Evolutionary conservation across 2,329 filamentous ascomycete species (phyloP).

Genomic region (Aureobasidium sp.): DNA sequence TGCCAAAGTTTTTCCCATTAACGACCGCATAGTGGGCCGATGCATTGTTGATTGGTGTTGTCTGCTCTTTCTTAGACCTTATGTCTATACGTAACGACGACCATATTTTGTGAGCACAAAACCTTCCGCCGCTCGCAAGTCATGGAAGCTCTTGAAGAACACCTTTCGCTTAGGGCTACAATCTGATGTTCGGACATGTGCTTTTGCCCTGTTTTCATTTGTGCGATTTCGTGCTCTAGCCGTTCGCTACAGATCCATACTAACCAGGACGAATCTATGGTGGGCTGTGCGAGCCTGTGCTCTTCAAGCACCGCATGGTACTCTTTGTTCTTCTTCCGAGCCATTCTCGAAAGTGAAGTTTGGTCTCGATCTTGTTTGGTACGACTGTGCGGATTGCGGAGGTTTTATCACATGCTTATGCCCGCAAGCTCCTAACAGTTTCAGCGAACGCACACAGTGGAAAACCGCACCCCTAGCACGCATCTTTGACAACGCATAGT

Average conservation of each 20-base stretch:
- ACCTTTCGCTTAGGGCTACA: not conserved
- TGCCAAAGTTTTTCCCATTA: too few relatives aligned
- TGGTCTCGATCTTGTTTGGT: not conserved
- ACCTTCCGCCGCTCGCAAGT: not conserved
- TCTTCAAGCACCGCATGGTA: not conserved
- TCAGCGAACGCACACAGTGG: not conserved
- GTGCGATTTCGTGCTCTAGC: not conserved
- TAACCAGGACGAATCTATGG: not conserved
- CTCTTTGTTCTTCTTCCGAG: not conserved
- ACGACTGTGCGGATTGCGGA: not conserved
- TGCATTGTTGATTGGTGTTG: too few relatives aligned
- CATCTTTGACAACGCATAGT: not conserved
- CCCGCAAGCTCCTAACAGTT: not conserved
- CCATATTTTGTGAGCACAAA: not conserved
- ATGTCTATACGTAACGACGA: not conserved
- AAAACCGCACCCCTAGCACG: not conserved
- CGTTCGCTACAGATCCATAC: not conserved
- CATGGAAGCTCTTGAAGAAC: not conserved
- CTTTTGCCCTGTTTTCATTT: not conserved
- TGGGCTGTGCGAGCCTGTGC: not conserved
- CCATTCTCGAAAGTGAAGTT: not conserved
- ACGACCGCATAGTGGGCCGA: too few relatives aligned
- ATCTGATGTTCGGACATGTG: not conserved
- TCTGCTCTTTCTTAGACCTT: too few relatives aligned
- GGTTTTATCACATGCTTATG: not conserved